Evolutionary conservation across 177 flowering plant genomes (phyloP).

Genomic region (Vitis hybrid): DNA sequence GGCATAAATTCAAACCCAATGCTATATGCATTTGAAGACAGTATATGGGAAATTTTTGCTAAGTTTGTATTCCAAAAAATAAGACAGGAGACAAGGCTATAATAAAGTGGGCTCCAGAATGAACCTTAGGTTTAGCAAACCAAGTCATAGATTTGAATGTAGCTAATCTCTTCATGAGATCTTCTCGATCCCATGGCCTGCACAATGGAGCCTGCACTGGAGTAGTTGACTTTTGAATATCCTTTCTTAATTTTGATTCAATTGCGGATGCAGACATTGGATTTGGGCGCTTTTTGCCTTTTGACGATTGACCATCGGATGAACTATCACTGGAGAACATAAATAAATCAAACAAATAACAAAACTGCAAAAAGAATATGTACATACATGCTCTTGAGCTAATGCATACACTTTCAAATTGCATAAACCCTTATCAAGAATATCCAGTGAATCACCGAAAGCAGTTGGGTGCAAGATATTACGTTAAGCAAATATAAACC

Average conservation of each 20-base stretch:
- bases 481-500: too few relatives aligned
- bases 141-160: constrained; percentile 97
- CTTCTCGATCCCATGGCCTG: constrained; percentile 92
- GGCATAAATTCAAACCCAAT: too few relatives aligned
- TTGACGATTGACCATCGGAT: constrained; percentile 25
- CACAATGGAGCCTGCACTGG: constrained; percentile 49
- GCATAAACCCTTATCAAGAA: too few relatives aligned
- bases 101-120: background rate
- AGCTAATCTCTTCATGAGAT: constrained; percentile 70
- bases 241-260: constrained; percentile 27
- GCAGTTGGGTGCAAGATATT: too few relatives aligned
- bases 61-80: background rate
- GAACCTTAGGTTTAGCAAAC: constrained; percentile 96
- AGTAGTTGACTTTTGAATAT: constrained; percentile 22
- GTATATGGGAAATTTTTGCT: too few relatives aligned
- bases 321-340: constrained; percentile 18
- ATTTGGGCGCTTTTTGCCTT: constrained; percentile 52
- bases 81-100: background rate
- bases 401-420: too few relatives aligned
- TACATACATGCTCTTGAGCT: too few relatives aligned
- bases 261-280: constrained; percentile 23
- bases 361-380: background rate
- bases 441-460: too few relatives aligned
- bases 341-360: background rate
- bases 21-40: too few relatives aligned